phyloP scores from a whole-genome alignment of 371 early-diverging fungal species.

The Gilbertella persicaria region DNA sequence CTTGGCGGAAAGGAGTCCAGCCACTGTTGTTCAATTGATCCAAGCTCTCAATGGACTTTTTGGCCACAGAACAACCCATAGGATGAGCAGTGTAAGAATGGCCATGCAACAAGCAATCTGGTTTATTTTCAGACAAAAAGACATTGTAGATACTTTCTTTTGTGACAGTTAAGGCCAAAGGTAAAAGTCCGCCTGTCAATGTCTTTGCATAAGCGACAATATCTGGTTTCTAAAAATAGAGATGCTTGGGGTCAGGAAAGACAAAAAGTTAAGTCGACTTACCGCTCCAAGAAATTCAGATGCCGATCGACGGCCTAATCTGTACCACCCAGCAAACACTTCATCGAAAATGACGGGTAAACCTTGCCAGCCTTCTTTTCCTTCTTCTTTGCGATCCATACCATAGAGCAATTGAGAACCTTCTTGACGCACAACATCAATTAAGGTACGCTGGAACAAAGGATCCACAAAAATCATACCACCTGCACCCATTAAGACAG shows the following conservation, averaged over 20 bases:
- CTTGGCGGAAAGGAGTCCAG: conserved; percentile 39
- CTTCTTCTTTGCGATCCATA: conserved; percentile 11
- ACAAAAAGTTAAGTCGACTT: conserved; percentile 24
- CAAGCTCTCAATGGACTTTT: conserved; percentile 57
- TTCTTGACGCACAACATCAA: conserved; percentile 59
- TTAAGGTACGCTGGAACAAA: conserved; percentile 70
- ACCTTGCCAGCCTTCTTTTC: conserved; percentile 49
- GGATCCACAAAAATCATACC: conserved; percentile 89
- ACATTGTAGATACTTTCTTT: conserved; percentile 65
- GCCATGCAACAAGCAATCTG: conserved; percentile 78
- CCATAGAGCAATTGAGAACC: conserved; percentile 41
- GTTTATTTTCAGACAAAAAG: conserved; percentile 67
- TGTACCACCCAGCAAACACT: conserved; percentile 81
- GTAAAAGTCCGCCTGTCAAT: conserved; percentile 78
- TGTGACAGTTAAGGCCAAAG: conserved; percentile 74
- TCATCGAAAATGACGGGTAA: conserved; percentile 85
- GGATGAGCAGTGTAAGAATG: conserved; percentile 90
- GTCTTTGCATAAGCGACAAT: conserved; percentile 79
- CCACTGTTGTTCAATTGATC: conserved; percentile 36
- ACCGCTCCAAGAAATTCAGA: conserved; percentile 69
- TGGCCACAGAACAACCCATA: conserved; percentile 78
- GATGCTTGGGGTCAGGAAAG: conserved; percentile 12
- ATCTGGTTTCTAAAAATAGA: conserved; percentile 64
- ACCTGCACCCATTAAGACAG: conserved; percentile 80
- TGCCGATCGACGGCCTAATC: conserved; percentile 69